phyloP scores from a whole-genome alignment of 371 early-diverging fungal species.

The Rhizopus sp. region DNA sequence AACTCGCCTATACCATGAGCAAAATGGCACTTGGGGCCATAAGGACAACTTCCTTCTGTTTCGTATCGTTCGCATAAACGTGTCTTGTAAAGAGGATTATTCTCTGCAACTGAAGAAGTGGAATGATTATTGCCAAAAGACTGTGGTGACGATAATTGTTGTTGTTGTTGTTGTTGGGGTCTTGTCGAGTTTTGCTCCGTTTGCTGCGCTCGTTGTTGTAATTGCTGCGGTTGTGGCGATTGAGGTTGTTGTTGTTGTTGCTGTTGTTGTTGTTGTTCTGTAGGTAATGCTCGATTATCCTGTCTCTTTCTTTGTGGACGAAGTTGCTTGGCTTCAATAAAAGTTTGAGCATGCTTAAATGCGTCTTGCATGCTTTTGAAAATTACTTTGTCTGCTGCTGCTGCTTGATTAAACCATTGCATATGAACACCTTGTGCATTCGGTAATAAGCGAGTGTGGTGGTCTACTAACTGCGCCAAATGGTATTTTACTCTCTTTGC shows the following conservation, averaged over 20 bases:
- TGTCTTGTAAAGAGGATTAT: slow-evolving; percentile 79
- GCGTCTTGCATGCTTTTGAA: slow-evolving; percentile 84
- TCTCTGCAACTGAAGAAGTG: background rate
- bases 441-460: slow-evolving; percentile 60
- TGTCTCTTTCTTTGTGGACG: slow-evolving; percentile 26
- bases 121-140: background rate
- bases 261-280: slow-evolving; percentile 21
- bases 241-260: background rate
- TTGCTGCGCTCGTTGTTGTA: slow-evolving; percentile 21
- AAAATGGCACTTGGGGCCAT: slow-evolving; percentile 81
- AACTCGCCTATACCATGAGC: slow-evolving; percentile 83
- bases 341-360: slow-evolving; percentile 66
- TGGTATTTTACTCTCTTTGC: slow-evolving; percentile 81
- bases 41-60: slow-evolving; percentile 78
- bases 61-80: slow-evolving; percentile 83
- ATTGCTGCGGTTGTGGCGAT: slow-evolving; percentile 15
- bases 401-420: slow-evolving; percentile 68
- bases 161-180: background rate
- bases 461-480: slow-evolving; percentile 69
- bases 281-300: slow-evolving; percentile 41
- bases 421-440: slow-evolving; percentile 74
- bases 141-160: background rate
- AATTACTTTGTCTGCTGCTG: slow-evolving; percentile 68
- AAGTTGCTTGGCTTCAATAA: slow-evolving; percentile 56
- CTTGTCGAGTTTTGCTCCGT: background rate